Base-by-base conservation (phyloP, 352 stramenopile species). In the Pythium sukuiense region DNA sequence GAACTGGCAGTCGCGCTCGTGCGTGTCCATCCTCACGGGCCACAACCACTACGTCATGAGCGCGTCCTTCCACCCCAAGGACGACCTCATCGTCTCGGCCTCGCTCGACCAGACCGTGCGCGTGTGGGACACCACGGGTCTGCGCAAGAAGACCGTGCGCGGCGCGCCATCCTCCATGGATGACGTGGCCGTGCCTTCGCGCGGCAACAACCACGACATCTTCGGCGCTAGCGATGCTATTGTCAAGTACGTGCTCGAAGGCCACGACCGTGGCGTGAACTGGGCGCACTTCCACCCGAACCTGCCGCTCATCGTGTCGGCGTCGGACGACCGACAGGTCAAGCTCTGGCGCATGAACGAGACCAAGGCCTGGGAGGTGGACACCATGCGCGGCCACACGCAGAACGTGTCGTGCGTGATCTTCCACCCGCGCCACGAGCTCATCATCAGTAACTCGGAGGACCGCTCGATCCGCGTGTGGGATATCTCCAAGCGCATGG, bases 41-140 rank as follows among this genome's bases (percentile, higher is more conserved):
- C 98, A 99, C 84, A 99, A 99, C 76, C 97, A 99, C 88, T 99
- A 99, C 78, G 97, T 99, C 68, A 99, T 99, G 98, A 99, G 97
- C 79, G 98, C 97, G 0, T 76, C 88, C n/a, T 99, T 99, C 81
- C 98, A 99, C 83, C 97, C 97, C 3, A 98, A 98, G 72, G 97
- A 99, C 73, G 97, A 99, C 83, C 84, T 99, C n/a, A 98, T 99
- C 69, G 97, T 99, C 50, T 99, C 93, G 43, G 97, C 98, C 26
- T 99, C 93, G 50, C 87, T 99, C 54, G 98, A 99, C 80, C 97
- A 99, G 80, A 99, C 97, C 1, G 96, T 74, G 13, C 84, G 98
- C 20, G 98, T 99, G 32, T 99, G 98, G 98, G 98, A 99, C 79
- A 99, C 96, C 24, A 98, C 95, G n/a, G 97, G 97, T 2, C 83